These are phyloP conservation scores for Penicillium sp. DNA, from an alignment of 2,329 filamentous ascomycete genomes.

Conservation along the genomic window DNA sequence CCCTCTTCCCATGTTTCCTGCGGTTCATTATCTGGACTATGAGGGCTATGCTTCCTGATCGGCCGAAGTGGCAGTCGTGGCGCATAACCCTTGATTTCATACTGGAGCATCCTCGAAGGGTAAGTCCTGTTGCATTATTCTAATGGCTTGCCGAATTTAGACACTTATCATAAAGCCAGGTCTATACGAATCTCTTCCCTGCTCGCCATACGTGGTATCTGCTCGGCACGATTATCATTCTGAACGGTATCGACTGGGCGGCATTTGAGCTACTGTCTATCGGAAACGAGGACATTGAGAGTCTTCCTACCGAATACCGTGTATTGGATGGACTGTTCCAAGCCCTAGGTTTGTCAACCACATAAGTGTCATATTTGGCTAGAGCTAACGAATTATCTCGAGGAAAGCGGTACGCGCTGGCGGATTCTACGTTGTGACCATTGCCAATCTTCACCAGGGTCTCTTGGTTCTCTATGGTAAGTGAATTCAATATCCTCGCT, in stretches of 20 bases:
- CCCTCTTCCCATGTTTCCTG: slow-evolving; percentile 63
- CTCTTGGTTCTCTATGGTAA: slow-evolving; percentile 33
- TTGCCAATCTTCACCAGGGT: slow-evolving; percentile 52
- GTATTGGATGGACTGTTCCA: slow-evolving; percentile 63
- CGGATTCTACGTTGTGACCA: slow-evolving; percentile 64
- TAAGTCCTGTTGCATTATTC: slow-evolving; percentile 9
- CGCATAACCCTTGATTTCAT: slow-evolving; percentile 35
- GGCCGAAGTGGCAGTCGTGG: slow-evolving; percentile 29
- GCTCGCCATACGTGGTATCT: slow-evolving; percentile 64
- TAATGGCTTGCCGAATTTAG: background rate
- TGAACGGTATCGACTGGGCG: slow-evolving; percentile 64
- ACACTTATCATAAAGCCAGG: slow-evolving; percentile 18
- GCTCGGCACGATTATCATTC: slow-evolving; percentile 56
- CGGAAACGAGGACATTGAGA: slow-evolving; percentile 55
- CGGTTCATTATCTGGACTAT: slow-evolving; percentile 58
- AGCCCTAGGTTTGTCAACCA: slow-evolving; percentile 49
- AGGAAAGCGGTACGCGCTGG: slow-evolving; percentile 54
- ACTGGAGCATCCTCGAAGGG: slow-evolving; percentile 34
- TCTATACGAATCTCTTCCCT: slow-evolving; percentile 56
- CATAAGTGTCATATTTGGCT: background rate
- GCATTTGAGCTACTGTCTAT: slow-evolving; percentile 65
- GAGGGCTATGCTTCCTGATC: slow-evolving; percentile 28
- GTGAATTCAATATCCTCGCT: background rate
- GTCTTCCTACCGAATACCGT: slow-evolving; percentile 53
- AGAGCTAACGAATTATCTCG: background rate